Base-by-base conservation (phyloP, 495 filamentous ascomycete genomes). In the Margaritispora aquatica region DNA sequence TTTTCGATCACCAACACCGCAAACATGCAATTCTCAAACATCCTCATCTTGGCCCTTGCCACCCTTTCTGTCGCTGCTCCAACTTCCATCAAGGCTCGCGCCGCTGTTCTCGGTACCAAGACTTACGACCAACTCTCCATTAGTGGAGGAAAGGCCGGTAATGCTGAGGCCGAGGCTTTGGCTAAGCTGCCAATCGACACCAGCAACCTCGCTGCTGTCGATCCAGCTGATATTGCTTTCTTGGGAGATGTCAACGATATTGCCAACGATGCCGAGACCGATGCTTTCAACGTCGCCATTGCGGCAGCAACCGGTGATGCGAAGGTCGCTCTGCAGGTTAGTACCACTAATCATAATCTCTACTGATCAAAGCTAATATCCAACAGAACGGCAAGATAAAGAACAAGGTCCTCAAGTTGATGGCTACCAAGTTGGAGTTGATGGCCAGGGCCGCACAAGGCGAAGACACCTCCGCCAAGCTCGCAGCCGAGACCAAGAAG, bases 111-210 rank as follows among this genome's bases (percentile, higher is more conserved):
- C 15, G 55, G n/a, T 9, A 29, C 47, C 1, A 34, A 57, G 47
- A 58, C 60, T 1, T 58, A 63, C 34, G 55, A 58, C 51, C 36
- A 54, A 23, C 20, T 76, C 65, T 69, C 71, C 38, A 60, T 78
- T 47, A 76, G 73, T 1, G 66, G 62, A 55, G 75, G 75, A 8
- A 68, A 72, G 2, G 71, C 70, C 19, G 74, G 75, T 9, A 73
- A 78, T 51, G 75, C 73, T 24, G 47, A 50, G 47, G 21, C 20
- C 9, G 47, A 50, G 17, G 47, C 47, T 8, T 50, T 50, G 47
- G 47, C 20, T 4, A 26, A 24, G 21, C 24, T 50, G 5, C 21
- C 47, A 9, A 10, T 50, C 17, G 47, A 50, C 20, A 10, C 17
- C 24, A 50, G 9, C 8, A 26, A 50, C 47, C 20, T 50, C 9